Evolutionary conservation across 148 eudicot species (phyloP).

Genomic region (Camellia granthamiana): DNA sequence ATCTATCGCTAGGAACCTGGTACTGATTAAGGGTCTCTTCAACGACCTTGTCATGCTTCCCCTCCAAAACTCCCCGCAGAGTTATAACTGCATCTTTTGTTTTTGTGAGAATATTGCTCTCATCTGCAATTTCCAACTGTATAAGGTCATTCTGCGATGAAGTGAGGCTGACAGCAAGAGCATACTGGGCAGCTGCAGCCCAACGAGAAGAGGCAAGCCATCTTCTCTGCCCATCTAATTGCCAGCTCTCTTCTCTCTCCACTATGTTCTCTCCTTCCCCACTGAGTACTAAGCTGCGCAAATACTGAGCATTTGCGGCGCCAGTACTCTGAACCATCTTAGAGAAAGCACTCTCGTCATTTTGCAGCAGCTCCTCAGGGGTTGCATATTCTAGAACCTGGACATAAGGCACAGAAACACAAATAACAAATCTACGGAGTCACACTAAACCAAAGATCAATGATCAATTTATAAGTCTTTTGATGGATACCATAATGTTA

Average conservation of each 20-base stretch:
- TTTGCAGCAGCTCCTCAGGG: constrained; percentile 60
- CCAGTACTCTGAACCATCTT: constrained; percentile 98
- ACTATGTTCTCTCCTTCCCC: constrained; percentile 36
- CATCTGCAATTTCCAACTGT: constrained; percentile 44
- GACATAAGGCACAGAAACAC: neutral
- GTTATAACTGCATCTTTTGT: constrained; percentile 81
- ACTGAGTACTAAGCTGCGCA: constrained; percentile 59
- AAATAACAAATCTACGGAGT: neutral
- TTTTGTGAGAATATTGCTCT: constrained; percentile 51
- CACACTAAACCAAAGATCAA: neutral
- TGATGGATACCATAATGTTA: too few relatives aligned
- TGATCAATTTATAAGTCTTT: neutral
- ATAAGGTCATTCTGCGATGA: constrained; percentile 73
- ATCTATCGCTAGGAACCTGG: constrained; percentile 63
- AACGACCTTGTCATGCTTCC: constrained; percentile 64
- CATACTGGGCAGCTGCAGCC: constrained; percentile 80
- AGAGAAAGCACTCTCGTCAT: constrained; percentile 76
- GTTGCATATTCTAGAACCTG: constrained; percentile 86
- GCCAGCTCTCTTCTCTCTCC: constrained; percentile 37
- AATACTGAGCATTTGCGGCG: constrained; percentile 82
- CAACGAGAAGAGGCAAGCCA: constrained; percentile 75
- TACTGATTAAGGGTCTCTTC: constrained; percentile 60
- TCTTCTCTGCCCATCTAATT: constrained; percentile 59
- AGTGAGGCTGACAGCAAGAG: constrained; percentile 57
- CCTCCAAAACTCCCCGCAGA: constrained; percentile 72